Base-by-base conservation (phyloP, 352 stramenopile species). In the Salisapilia sapeloensis region DNA sequence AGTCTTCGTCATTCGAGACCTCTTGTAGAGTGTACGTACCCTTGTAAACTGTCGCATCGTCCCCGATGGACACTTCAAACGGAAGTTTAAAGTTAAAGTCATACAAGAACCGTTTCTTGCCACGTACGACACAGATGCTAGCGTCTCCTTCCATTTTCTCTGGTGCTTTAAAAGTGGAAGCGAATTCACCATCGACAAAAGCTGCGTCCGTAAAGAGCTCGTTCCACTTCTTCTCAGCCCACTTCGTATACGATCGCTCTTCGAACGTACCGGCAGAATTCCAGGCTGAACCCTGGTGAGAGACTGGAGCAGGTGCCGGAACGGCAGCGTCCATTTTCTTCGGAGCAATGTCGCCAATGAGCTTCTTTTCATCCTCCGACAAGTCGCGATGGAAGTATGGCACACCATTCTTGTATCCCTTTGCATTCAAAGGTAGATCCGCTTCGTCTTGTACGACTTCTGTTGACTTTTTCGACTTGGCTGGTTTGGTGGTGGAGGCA, bases 361-460 rank as follows among this genome's bases (percentile, higher is more conserved):
- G 82, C 27, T 54, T 66, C 49, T 96, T 96, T 23, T 93, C 86
- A 40, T 98, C 76, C 47, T 96, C 89, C 7, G 80, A 91, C 22
- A 98, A 56, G 53, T 98, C 93, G 41, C 94, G 86, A 54, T 98
- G 93, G 60, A 99, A 99, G 48, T 97, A 99, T 16, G 72, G 72
- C 30, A 85, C 19, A 0, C 72, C 72, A 37, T 89, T 85, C 62
- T 84, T 85, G 53, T 89, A 89, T 14, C 72, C 72, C 15, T 61
- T 57, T 42, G 80, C 53, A 15, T 85, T 47, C 4, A 38, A 27
- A 6, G 64, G 59, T 15, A 85, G 30, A 19, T 85, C 69, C 6
- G 63, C 48, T 17, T 89, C 72, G 35, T 89, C 61, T 21, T 53
- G 17, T 30, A 85, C 70, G 2, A 84, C 59, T 8, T 81, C 58